Evolutionary conservation across 2,329 filamentous ascomycete genomes (phyloP).

Genomic region (Colletotrichum paranaense): DNA sequence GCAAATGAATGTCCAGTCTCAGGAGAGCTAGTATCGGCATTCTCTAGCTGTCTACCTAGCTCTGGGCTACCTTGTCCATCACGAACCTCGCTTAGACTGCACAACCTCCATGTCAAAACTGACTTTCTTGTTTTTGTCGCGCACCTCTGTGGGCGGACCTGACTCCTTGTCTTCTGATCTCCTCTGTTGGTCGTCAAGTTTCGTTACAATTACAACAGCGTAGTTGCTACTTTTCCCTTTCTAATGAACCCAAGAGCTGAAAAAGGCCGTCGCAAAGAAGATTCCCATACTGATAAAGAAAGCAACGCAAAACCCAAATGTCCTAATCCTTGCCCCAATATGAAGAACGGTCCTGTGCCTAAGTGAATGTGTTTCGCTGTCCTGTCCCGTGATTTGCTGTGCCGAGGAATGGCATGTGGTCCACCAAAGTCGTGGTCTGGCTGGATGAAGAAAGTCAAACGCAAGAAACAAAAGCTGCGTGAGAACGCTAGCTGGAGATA

Average conservation of each 20-base stretch:
- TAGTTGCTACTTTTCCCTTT: conserved; percentile 36
- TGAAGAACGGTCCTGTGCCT: conserved; percentile 18
- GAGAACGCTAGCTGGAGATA: conserved; percentile 11
- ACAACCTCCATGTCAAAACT: neutral
- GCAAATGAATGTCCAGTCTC: neutral
- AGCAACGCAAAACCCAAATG: neutral
- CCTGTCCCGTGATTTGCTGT: conserved; percentile 1
- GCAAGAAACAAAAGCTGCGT: conserved; percentile 11
- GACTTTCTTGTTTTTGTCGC: conserved; percentile 5
- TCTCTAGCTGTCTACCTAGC: neutral
- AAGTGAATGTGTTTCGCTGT: conserved; percentile 25
- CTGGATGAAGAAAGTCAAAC: conserved; percentile 9
- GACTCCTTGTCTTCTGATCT: neutral
- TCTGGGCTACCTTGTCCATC: neutral
- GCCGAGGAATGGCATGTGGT: conserved; percentile 15
- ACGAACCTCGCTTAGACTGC: neutral
- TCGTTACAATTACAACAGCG: conserved; percentile 37
- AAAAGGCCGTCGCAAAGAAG: neutral
- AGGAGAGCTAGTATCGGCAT: neutral
- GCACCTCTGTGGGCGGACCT: conserved; percentile 1
- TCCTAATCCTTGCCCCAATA: neutral
- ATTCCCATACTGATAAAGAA: neutral
- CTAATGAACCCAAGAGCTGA: conserved; percentile 26
- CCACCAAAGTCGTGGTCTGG: conserved; percentile 7
- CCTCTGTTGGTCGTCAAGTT: conserved; percentile 28